These are phyloP conservation scores for Vanrija pseudolonga DNA, from an alignment of 1,284 basidiomycete species.

Conservation along the genomic window DNA sequence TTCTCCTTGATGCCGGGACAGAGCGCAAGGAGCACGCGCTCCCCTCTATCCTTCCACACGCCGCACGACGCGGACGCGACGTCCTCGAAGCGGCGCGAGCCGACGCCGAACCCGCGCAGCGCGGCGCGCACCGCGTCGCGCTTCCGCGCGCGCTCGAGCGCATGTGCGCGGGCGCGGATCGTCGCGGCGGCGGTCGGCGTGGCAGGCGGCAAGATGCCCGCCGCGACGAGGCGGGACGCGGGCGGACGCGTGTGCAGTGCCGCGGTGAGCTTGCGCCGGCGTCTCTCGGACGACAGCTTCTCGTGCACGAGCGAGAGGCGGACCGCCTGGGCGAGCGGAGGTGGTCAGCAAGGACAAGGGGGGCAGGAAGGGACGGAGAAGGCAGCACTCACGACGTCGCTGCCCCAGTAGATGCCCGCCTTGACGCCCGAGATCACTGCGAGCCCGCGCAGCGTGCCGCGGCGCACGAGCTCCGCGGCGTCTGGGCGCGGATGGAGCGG, in stretches of 20 bases:
- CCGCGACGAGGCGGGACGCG: constrained; percentile 8
- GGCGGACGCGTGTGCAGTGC: constrained; percentile 13
- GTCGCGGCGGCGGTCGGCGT: not conserved
- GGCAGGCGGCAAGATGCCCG: constrained; percentile 16
- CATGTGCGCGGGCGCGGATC: constrained; percentile 16
- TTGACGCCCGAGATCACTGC: constrained; percentile 19
- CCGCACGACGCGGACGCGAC: not conserved
- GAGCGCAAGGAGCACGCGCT: constrained; percentile 17
- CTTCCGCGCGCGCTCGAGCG: constrained; percentile 10
- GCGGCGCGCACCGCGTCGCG: constrained; percentile 13
- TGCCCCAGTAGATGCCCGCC: constrained; percentile 19
- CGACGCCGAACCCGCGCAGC: constrained; percentile 6
- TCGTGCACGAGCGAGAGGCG: constrained; percentile 21
- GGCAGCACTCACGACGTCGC: constrained; percentile 18
- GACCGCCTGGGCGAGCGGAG: constrained; percentile 27
- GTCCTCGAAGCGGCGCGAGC: constrained; percentile 8
- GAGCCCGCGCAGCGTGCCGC: constrained; percentile 23
- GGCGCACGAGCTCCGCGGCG: constrained; percentile 21
- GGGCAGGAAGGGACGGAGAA: too few species aligned
- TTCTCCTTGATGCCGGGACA: constrained; percentile 23
- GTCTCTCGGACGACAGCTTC: constrained; percentile 7
- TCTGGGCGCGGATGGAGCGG: constrained; percentile 18
- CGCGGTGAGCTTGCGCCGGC: constrained; percentile 13
- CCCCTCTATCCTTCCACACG: constrained; percentile 4
- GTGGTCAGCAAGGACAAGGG: not conserved